A percentile compares a stretch with the other conserved stretches of the same genome.
Evolutionary conservation across 192 early-diverging fungal genomes (phyloP).

Genomic region (Geosiphon pyriformis): DNA sequence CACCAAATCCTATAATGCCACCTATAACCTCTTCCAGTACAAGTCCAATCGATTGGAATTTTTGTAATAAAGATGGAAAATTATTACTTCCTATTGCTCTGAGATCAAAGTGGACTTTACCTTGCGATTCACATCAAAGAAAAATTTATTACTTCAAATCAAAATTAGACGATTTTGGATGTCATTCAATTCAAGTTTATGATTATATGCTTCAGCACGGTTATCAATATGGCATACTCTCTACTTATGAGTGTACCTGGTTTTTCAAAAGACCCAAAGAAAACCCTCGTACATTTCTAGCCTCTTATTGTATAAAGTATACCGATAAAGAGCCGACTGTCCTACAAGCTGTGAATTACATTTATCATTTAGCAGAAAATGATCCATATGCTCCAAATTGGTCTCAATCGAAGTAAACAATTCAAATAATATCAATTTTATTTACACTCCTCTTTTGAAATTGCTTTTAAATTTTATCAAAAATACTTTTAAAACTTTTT

Average conservation of each 20-base stretch:
- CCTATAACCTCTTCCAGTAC: neutral
- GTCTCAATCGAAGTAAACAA: neutral
- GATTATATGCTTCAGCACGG: conserved; percentile 29
- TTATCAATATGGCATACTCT: conserved; percentile 24
- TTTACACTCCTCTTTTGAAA: neutral
- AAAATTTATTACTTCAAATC: neutral
- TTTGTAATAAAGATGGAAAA: neutral
- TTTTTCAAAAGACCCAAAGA: conserved; percentile 21
- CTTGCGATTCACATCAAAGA: neutral
- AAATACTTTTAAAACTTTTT: neutral
- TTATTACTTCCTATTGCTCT: neutral
- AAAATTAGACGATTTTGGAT: conserved; percentile 3
- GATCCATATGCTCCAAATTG: conserved; percentile 5
- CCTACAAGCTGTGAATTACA: conserved; percentile 26
- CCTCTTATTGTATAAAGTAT: conserved; percentile 3
- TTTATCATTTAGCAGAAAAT: conserved; percentile 22
- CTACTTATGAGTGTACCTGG: conserved; percentile 28
- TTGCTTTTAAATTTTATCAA: neutral
- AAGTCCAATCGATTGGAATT: neutral
- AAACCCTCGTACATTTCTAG: neutral
- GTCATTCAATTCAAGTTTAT: conserved; percentile 18
- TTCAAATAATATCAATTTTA: no score
- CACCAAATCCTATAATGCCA: neutral
- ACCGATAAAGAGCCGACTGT: conserved; percentile 19
- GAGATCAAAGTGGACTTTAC: neutral